Conservation (phyloP, 495 filamentous ascomycete genomes). For the Lepraria neglecta region DNA sequence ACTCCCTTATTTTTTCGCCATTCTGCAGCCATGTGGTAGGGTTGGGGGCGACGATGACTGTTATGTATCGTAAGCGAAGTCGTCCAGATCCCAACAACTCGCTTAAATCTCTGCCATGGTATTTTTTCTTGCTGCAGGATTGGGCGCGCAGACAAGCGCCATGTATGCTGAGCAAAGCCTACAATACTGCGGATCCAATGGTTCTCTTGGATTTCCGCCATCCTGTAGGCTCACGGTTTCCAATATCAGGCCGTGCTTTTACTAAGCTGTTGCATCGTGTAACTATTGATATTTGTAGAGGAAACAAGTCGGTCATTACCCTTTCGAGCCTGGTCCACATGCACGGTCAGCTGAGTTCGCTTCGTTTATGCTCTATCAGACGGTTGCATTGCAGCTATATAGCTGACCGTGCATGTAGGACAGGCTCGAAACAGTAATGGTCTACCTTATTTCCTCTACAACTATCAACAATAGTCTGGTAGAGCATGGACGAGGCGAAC, state of each 20-base stretch:
- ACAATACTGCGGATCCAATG: background rate
- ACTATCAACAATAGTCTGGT: background rate
- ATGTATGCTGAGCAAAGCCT: background rate
- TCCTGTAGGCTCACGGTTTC: background rate
- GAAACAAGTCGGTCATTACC: background rate
- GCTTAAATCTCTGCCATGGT: background rate
- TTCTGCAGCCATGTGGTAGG: background rate
- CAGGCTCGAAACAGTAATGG: background rate
- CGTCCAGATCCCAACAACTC: background rate
- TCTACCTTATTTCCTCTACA: background rate
- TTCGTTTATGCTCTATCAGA: background rate
- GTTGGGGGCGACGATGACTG: background rate
- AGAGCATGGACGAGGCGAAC: background rate
- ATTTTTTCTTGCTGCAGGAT: background rate
- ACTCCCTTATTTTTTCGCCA: background rate
- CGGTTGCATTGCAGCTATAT: background rate
- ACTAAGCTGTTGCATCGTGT: background rate
- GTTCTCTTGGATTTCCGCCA: background rate
- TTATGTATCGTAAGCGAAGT: background rate
- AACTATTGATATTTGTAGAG: background rate
- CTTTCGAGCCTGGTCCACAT: background rate
- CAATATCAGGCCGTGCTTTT: background rate
- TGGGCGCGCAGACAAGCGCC: background rate
- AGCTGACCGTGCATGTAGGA: background rate
- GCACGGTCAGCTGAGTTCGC: background rate